Base-by-base conservation (phyloP, 1,139 yeast genomes). In the Scheffersomyces titani region DNA sequence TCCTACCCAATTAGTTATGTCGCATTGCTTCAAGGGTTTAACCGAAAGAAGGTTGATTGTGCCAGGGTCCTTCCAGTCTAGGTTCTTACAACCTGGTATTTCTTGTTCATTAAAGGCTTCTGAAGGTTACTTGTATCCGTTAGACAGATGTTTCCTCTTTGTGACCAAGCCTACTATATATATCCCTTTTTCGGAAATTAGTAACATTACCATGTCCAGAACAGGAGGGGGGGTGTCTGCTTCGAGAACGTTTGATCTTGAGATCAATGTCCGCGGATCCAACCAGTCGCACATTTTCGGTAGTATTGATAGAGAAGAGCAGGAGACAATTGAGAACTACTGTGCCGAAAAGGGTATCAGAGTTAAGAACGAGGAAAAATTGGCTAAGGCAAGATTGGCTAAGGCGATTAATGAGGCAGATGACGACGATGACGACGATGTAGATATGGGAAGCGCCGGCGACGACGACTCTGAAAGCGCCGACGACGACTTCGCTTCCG, bases 121-220 rank as follows among this genome's bases (percentile, higher is more conserved):
- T 54, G 99, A 94, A 76, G 99, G 99, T 47, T 90, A 92, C 65
- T 77, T 94, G 59, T 94, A 90, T 72, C 93, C 97, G 19, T 82
- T 94, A 60, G 99, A 96, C 63, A 90, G 92, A 73, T 91, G 97
- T 57, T 87, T 94, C 70, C 77, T 94, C 63, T 94, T 94, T 70
- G 89, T 94, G 50, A 93, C 98, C 44, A 96, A 96, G 71, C 98
- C 99, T 53, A 92, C 98, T 0, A 85, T 94, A 50, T 90, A 91
- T 71, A 90, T 94, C 62, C 97, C 98, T 55, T 89, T 87, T 71
- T 79, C 89, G 0, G 98, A 94, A 66, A 85, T 94, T 52, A 80
- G 88, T 55, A 82, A 80, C 51, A 86, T 94, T 45, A 87, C 90
- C 44, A 89, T 96, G 77, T 90, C 97, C 3, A 88, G 99, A 72